Evolutionary conservation across 345 rosid genomes (phyloP).

Genomic region (Acer negundo): DNA sequence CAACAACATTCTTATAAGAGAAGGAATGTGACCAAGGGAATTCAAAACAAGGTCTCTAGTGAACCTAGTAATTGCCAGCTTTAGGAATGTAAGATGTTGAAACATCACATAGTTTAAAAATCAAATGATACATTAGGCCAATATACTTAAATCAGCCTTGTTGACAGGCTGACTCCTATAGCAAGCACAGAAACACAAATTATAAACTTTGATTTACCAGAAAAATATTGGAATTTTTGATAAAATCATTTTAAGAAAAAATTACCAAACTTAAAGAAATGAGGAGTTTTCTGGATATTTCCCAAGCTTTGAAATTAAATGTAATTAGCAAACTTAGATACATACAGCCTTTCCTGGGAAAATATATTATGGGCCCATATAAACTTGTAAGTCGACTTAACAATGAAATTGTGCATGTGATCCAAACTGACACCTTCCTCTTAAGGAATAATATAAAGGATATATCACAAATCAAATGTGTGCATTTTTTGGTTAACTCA

Average conservation of each 20-base stretch:
- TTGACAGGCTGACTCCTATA: neutral
- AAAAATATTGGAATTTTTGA: neutral
- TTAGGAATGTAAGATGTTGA: constrained; percentile 6
- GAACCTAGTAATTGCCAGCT: no score
- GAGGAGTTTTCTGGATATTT: neutral
- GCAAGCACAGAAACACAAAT: neutral
- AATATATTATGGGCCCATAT: neutral
- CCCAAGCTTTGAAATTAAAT: neutral
- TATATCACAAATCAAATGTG: constrained; percentile 94
- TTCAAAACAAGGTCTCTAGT: constrained; percentile 13
- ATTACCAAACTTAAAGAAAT: neutral
- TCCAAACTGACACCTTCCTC: constrained; percentile 20
- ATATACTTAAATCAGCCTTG: neutral
- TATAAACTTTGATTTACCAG: neutral
- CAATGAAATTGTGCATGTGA: constrained; percentile 19
- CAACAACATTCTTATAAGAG: constrained; percentile 4
- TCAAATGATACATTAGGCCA: neutral
- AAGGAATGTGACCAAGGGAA: neutral
- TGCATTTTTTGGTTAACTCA: constrained; percentile 79
- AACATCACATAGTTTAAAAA: constrained; percentile 5
- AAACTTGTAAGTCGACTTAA: neutral
- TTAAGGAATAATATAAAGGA: constrained; percentile 49
- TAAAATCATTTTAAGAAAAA: neutral
- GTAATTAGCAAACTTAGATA: neutral
- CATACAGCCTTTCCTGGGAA: neutral